Evolutionary conservation across 2,329 filamentous ascomycete genomes (phyloP).

Genomic region (Dactylonectria macrodidyma): DNA sequence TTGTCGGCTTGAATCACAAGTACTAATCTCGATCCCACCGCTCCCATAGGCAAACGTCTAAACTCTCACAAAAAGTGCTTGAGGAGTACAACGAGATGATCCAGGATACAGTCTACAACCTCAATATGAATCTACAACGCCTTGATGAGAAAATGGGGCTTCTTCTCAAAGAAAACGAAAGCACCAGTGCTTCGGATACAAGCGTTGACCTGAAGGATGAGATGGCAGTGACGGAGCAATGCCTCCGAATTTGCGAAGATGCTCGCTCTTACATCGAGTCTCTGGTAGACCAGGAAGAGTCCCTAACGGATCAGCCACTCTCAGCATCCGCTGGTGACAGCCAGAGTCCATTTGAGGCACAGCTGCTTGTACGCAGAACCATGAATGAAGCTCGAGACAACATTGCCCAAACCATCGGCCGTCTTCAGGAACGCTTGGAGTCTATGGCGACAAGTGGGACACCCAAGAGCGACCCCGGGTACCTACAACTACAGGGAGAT

Average conservation of each 20-base stretch:
- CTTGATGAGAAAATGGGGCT: constrained; percentile 54
- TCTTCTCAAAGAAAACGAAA: constrained; percentile 34
- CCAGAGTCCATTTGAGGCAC: constrained; percentile 49
- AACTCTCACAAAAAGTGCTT: constrained; percentile 50
- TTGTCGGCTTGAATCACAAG: constrained; percentile 16
- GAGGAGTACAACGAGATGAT: constrained; percentile 57
- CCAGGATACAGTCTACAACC: constrained; percentile 53
- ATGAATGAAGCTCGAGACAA: too few species aligned
- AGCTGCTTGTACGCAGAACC: too few species aligned
- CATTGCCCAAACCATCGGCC: too few species aligned
- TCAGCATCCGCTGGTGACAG: background rate
- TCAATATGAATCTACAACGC: constrained; percentile 52
- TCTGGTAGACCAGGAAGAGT: constrained; percentile 47
- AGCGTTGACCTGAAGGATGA: constrained; percentile 51
- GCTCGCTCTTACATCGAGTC: constrained; percentile 54
- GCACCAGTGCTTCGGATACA: constrained; percentile 31
- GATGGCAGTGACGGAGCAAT: constrained; percentile 54
- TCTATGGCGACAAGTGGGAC: constrained; percentile 41
- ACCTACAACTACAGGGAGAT: constrained; percentile 52
- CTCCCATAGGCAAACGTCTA: constrained; percentile 49
- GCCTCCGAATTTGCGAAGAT: constrained; percentile 57
- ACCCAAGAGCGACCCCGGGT: constrained; percentile 43
- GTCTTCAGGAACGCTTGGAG: constrained; percentile 46
- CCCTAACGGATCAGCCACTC: constrained; percentile 36
- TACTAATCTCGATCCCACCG: constrained; percentile 9